Conservation (phyloP, 176 grass and related monocot genomes). For the Eremochloa ophiuroides region DNA sequence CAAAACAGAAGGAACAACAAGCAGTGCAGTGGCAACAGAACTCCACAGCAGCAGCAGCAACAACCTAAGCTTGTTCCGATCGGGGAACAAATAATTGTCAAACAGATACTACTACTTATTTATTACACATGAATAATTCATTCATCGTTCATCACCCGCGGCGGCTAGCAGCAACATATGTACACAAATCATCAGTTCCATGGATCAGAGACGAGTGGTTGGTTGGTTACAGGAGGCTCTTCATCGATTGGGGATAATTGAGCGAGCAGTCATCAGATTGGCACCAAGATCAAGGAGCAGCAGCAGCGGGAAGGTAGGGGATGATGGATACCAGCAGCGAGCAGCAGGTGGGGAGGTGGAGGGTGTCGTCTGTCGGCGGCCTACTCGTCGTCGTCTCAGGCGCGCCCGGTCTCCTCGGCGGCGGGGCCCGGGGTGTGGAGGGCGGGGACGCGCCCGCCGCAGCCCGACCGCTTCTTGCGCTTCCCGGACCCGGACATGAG, state of each 20-base stretch:
- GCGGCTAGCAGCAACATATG: not conserved
- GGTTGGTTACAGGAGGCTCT: too few relatives aligned
- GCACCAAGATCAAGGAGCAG: not conserved
- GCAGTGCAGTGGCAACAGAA: too few relatives aligned
- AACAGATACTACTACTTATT: not conserved
- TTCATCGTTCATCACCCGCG: constrained; percentile 11
- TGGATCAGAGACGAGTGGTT: not conserved
- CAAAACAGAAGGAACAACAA: not conserved
- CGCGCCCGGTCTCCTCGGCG: constrained; percentile 26
- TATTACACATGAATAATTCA: not conserved
- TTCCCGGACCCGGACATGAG: constrained; percentile 3
- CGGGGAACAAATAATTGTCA: not conserved
- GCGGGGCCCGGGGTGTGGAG: not conserved
- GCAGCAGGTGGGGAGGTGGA: too few relatives aligned
- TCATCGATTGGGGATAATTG: not conserved
- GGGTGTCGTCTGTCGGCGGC: not conserved
- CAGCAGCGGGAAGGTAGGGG: not conserved
- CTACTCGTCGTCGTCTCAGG: not conserved
- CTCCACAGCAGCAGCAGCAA: not conserved
- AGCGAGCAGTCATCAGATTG: not conserved
- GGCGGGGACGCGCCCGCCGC: constrained; percentile 29
- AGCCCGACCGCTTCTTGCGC: constrained; percentile 46
- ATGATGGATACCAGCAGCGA: not conserved
- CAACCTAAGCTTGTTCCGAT: not conserved
- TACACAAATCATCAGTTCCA: not conserved